A percentile compares a stretch with the other conserved stretches of the same genome.
phyloP scores from a whole-genome alignment of 2,329 filamentous ascomycete species.

The Colletotrichum kahawae region DNA sequence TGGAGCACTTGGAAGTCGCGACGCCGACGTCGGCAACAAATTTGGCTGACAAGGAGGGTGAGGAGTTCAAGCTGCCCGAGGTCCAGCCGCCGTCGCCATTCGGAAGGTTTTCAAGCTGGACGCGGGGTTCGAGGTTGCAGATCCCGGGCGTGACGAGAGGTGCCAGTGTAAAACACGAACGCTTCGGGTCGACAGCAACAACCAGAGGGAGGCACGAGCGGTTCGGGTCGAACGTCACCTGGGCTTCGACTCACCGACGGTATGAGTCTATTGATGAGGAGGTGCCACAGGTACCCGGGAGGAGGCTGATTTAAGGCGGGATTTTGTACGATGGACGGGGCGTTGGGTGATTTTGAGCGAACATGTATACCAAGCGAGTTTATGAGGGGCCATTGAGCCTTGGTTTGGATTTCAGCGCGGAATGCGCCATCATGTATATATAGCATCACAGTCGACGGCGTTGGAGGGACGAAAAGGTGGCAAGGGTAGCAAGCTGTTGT shows the following conservation, averaged over 20 bases:
- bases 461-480: neutral
- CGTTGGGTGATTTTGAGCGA: neutral
- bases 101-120: neutral
- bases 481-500: neutral
- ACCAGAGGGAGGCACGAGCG: neutral
- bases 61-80: slow-evolving; percentile 5
- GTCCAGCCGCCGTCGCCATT: slow-evolving; percentile 2
- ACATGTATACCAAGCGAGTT: neutral
- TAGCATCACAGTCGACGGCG: neutral
- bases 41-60: neutral
- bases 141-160: neutral
- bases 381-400: neutral
- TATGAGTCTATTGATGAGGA: neutral
- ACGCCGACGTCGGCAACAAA: neutral
- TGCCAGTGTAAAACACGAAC: neutral
- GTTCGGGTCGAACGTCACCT: neutral
- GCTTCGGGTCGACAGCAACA: neutral
- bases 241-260: neutral
- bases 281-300: neutral
- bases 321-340: neutral
- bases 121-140: slow-evolving; percentile 7
- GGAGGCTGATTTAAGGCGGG: neutral
- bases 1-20: neutral
- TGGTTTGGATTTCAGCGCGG: neutral
- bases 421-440: neutral